Percentiles rank a stretch among this genome's conserved stretches.
These are phyloP conservation scores for Combretum micranthum DNA, from an alignment of 345 rosid genomes.

Conservation along the genomic window DNA sequence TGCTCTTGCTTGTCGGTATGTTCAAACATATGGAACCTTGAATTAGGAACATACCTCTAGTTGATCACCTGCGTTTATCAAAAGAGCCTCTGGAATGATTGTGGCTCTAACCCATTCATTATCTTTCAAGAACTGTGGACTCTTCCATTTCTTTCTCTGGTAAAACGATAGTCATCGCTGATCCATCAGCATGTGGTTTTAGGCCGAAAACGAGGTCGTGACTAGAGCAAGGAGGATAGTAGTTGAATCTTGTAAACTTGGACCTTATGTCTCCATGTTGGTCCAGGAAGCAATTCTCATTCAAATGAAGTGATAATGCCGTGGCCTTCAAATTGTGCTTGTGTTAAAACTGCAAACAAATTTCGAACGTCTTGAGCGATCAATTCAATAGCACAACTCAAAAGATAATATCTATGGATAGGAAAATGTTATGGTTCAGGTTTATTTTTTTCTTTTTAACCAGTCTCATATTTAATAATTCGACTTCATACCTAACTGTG, in stretches of 20 bases:
- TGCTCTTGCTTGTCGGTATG: no score
- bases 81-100: slow-evolving; percentile 20
- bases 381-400: no score
- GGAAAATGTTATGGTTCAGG: no score
- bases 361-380: no score
- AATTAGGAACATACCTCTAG: slow-evolving; percentile 9
- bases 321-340: slow-evolving; percentile 21
- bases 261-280: slow-evolving; percentile 10
- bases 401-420: no score
- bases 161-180: slow-evolving; percentile 11
- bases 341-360: no score
- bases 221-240: slow-evolving; percentile 11
- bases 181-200: slow-evolving; percentile 16
- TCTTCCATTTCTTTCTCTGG: slow-evolving; percentile 26
- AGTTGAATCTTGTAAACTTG: slow-evolving; percentile 15
- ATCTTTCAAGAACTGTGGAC: not conserved
- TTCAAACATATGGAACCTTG: no score
- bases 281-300: slow-evolving; percentile 12
- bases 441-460: no score
- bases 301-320: slow-evolving; percentile 21
- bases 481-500: no score
- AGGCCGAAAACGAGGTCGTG: slow-evolving; percentile 19
- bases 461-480: no score
- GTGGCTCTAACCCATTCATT: slow-evolving; percentile 24
- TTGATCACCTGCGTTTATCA: slow-evolving; percentile 26